Base-by-base conservation (phyloP, 331 rosid genomes). In the Quercus phellos region DNA sequence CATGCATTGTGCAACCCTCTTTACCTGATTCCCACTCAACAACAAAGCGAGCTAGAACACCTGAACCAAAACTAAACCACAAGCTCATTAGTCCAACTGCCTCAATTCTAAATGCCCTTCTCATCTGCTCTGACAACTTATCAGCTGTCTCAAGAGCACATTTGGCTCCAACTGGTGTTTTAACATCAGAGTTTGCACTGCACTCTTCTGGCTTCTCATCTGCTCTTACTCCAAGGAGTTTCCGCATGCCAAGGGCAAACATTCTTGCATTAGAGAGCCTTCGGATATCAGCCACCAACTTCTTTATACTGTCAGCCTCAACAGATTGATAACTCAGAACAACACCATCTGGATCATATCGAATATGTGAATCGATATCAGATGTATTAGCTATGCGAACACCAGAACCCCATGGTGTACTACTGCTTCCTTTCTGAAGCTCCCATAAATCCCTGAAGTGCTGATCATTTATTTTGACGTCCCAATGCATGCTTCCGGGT, bases 1-100 rank as follows among this genome's bases (percentile, higher is more conserved):
- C 97, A 68, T 95, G 99, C 97, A 95, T 93, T 4, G 99, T 93
- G 87, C 99, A 95, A 84, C 99, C 99, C 83, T 95, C 98, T 80
- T 90, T 93, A 68, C 97, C 89, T 18, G 98, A 91, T 85, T 93
- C 97, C 99, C 99, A 95, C 85, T 95, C 99, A 30, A 95, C 99
- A 80, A 90, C 99, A 88, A 95, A 95, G 63, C 98, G 99, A 68
- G 97, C 99, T 66, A 93, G 90, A 69, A 88, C 97, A 67, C 94
- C 86, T 27, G 94, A 87, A 81, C 97, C 98, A 88, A 93, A 95
- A 85, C 99, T 93, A 90, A 95, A 95, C 98, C 99, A 93, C 85
- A 95, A 79, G 85, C 99, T 93, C 97, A 88, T 88, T 38, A 95
- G 85, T 75, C 99, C 99, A 78, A 93, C 99, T 43, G 97, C 99